Conservation (phyloP, 176 grass and related monocot genomes). For the Oryza rufipogon region DNA sequence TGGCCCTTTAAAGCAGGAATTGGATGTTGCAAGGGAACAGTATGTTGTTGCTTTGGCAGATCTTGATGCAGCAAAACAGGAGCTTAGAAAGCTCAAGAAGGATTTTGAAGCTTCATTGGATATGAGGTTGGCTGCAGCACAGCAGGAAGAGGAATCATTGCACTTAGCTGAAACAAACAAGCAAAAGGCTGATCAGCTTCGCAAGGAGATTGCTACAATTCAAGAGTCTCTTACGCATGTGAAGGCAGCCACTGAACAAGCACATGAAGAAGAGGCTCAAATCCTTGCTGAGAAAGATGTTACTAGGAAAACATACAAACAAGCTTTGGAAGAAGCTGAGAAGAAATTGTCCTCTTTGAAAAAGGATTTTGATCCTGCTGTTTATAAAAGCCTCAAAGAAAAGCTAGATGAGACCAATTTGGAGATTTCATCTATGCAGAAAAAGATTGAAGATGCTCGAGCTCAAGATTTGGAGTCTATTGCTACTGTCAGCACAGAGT, state of each 20-base stretch:
- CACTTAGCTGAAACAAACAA: constrained; percentile 67
- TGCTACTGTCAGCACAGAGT: constrained; percentile 66
- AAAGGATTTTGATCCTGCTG: constrained; percentile 77
- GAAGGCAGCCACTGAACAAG: constrained; percentile 81
- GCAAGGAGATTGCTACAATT: constrained; percentile 63
- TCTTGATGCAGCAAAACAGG: constrained; percentile 87
- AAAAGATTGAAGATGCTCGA: constrained; percentile 73
- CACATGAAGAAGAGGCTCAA: constrained; percentile 74
- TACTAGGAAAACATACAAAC: constrained; percentile 65
- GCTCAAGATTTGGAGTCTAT: constrained; percentile 69
- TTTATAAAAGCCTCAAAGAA: constrained; percentile 63
- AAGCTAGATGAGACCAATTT: constrained; percentile 67
- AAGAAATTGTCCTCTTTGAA: constrained; percentile 68
- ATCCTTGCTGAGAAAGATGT: constrained; percentile 77
- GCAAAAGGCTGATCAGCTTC: constrained; percentile 72
- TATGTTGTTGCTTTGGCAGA: constrained; percentile 71
- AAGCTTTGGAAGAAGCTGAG: constrained; percentile 79
- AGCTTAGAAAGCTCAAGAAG: constrained; percentile 90
- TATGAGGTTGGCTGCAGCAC: constrained; percentile 72
- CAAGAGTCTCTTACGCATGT: constrained; percentile 79
- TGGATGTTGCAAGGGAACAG: constrained; percentile 75
- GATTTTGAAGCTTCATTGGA: constrained; percentile 90
- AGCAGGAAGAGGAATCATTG: constrained; percentile 78
- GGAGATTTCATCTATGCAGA: constrained; percentile 75
- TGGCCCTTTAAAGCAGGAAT: constrained; percentile 71